Evolutionary conservation across 2,329 filamentous ascomycete species (phyloP).

Genomic region (Fusarium pseudocircinatum): DNA sequence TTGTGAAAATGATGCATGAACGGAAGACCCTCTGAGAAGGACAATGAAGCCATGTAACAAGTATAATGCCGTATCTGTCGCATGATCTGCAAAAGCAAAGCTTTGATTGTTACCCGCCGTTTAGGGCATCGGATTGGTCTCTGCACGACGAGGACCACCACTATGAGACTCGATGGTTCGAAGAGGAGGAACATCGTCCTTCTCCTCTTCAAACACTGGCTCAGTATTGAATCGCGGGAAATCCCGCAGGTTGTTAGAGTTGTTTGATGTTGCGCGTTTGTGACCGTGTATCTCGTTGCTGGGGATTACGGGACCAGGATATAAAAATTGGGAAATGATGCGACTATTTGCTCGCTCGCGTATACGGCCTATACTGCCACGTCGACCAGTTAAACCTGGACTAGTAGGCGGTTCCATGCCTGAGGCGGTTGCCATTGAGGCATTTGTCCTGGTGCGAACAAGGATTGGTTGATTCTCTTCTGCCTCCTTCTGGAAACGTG

Average conservation of each 20-base stretch:
- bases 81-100: neutral
- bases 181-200: slow-evolving; percentile 40
- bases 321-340: slow-evolving; percentile 58
- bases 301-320: slow-evolving; percentile 57
- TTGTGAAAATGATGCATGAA: slow-evolving; percentile 10
- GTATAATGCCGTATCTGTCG: neutral
- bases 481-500: slow-evolving; percentile 63
- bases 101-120: neutral
- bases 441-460: slow-evolving; percentile 49
- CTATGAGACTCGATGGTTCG: slow-evolving; percentile 39
- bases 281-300: slow-evolving; percentile 44
- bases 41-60: neutral
- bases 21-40: neutral
- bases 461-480: slow-evolving; percentile 56
- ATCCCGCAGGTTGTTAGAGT: slow-evolving; percentile 40
- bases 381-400: slow-evolving; percentile 44
- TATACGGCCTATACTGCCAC: slow-evolving; percentile 52
- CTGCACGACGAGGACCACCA: slow-evolving; percentile 41
- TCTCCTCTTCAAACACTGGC: slow-evolving; percentile 42
- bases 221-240: slow-evolving; percentile 42
- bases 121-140: slow-evolving; percentile 42
- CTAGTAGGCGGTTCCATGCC: slow-evolving; percentile 39
- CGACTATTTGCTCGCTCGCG: slow-evolving; percentile 52
- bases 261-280: slow-evolving; percentile 43
- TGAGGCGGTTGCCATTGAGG: slow-evolving; percentile 46